Evolutionary conservation across 208 protist genomes (phyloP).

Genomic region (Crithidia bombi): DNA sequence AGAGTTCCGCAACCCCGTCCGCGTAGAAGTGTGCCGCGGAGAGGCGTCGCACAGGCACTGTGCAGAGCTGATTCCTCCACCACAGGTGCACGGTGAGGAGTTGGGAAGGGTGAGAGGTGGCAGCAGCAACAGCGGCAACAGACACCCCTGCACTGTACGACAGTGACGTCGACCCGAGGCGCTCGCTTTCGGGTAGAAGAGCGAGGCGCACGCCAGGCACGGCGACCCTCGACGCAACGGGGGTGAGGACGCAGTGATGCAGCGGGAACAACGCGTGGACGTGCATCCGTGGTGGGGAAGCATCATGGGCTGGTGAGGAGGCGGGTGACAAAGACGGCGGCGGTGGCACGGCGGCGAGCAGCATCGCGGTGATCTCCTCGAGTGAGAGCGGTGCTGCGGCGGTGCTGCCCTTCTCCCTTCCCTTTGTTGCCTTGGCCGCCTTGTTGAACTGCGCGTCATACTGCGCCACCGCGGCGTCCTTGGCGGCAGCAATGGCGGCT

Average conservation of each 20-base stretch:
- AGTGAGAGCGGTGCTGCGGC: constrained; percentile 48
- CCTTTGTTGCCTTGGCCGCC: constrained; percentile 22
- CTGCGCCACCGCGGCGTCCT: constrained; percentile 55
- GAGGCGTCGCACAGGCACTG: constrained; percentile 28
- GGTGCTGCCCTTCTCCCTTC: constrained; percentile 33
- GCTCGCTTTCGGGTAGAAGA: constrained; percentile 10
- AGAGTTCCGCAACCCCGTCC: constrained; percentile 56
- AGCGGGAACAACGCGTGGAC: constrained; percentile 18
- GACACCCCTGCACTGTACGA: no score
- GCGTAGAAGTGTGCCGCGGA: constrained; percentile 35
- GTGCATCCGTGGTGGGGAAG: constrained; percentile 23
- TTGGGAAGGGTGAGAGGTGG: neutral
- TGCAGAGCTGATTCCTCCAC: constrained; percentile 28
- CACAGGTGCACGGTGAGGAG: constrained; percentile 51
- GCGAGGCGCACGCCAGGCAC: constrained; percentile 21
- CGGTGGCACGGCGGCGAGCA: constrained; percentile 53
- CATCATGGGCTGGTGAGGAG: constrained; percentile 2
- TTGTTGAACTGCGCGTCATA: constrained; percentile 51
- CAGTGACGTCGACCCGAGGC: no score
- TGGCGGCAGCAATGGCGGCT: constrained; percentile 49
- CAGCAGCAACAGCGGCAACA: neutral
- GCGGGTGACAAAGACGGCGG: constrained; percentile 18
- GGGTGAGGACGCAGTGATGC: constrained; percentile 22
- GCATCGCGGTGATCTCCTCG: constrained; percentile 53
- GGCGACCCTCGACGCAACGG: neutral